Conservation (phyloP, 768 basidiomycete species). For the Phaffia australis region DNA sequence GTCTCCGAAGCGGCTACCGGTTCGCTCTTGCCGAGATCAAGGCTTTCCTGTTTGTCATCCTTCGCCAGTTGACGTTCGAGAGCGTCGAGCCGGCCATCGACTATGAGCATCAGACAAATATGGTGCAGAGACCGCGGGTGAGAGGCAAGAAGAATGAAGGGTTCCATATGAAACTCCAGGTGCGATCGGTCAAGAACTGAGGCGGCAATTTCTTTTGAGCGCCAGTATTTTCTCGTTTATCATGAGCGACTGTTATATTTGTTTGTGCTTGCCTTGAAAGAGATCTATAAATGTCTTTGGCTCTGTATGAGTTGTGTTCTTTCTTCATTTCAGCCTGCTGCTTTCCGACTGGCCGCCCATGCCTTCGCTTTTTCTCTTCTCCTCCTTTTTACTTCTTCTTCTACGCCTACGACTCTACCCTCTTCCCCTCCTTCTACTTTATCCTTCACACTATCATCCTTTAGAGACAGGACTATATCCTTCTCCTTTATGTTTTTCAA, state of each 20-base stretch:
- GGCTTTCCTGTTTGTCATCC: constrained; percentile 35
- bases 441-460: not conserved
- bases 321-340: not conserved
- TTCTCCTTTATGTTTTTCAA: constrained; percentile 14
- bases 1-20: constrained; percentile 34
- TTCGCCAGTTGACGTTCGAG: constrained; percentile 34
- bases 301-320: too few species aligned
- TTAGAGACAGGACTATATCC: not conserved
- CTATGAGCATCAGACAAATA: constrained; percentile 32
- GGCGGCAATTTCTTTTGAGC: too few species aligned
- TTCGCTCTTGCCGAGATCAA: constrained; percentile 38
- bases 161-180: too few species aligned
- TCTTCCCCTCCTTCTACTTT: not conserved
- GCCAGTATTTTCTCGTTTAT: too few species aligned
- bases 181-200: too few species aligned
- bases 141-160: too few species aligned
- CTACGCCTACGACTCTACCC: not conserved
- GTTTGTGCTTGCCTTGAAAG: too few species aligned
- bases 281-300: too few species aligned
- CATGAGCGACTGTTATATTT: too few species aligned
- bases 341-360: constrained; percentile 20
- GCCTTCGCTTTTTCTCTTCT: constrained; percentile 13
- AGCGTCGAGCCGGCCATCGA: constrained; percentile 30
- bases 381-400: not conserved
- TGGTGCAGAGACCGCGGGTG: not conserved